Evolutionary conservation across 2,329 filamentous ascomycete species (phyloP).

Genomic region (Iodosphaeria phyllophila): DNA sequence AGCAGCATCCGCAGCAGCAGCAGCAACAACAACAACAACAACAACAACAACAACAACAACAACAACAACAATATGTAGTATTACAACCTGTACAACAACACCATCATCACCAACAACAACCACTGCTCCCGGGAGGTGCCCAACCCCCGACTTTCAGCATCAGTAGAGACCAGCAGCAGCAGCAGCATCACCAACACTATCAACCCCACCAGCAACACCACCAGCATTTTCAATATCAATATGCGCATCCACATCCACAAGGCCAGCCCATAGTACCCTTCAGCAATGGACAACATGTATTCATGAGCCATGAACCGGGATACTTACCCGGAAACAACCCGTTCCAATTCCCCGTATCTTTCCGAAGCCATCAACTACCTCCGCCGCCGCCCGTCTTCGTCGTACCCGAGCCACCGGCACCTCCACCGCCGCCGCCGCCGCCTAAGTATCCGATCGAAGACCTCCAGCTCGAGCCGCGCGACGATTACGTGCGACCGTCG

Average conservation of each 20-base stretch:
- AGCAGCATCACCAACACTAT: too few species aligned
- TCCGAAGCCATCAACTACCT: conserved; percentile 23
- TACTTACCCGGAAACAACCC: conserved; percentile 24
- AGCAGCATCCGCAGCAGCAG: too few species aligned
- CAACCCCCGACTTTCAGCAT: too few species aligned
- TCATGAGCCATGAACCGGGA: conserved; percentile 17
- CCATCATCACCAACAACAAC: too few species aligned
- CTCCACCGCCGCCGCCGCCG: conserved; percentile 49
- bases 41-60: too few species aligned
- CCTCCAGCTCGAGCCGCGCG: conserved; percentile 56
- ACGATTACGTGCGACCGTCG: conserved; percentile 48
- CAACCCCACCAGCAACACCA: too few species aligned
- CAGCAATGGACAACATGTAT: conserved; percentile 16
- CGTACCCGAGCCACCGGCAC: too few species aligned
- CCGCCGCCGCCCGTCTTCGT: conserved; percentile 21
- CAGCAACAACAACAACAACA: too few species aligned
- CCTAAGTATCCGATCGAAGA: conserved; percentile 96
- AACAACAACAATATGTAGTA: too few species aligned
- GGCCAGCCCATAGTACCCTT: conserved; percentile 18
- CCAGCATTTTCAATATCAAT: conserved; percentile 37
- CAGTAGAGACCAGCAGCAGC: too few species aligned
- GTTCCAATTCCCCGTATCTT: conserved; percentile 24
- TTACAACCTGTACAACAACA: too few species aligned
- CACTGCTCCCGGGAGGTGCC: too few species aligned
- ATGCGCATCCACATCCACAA: conserved; percentile 15